Conservation (phyloP, 2,329 filamentous ascomycete species). For the Fusarium burgessii region DNA sequence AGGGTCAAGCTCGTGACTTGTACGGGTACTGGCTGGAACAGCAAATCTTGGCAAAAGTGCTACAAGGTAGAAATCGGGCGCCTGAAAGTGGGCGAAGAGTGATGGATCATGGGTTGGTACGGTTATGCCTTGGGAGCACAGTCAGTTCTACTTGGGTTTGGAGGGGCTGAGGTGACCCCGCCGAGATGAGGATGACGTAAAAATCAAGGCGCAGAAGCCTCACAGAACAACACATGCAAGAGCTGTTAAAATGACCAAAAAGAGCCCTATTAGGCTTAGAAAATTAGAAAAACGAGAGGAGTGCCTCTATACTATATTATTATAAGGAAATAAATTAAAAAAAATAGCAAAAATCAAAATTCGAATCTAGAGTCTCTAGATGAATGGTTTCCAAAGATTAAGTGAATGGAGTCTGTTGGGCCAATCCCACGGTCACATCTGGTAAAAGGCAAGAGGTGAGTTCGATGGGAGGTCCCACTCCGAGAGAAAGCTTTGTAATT, state of each 20-base stretch:
- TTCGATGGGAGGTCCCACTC: constrained; percentile 79
- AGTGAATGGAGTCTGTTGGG: constrained; percentile 64
- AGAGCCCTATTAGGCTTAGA: neutral
- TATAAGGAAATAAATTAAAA: too few relatives aligned
- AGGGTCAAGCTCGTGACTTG: constrained; percentile 9
- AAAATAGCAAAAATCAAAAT: constrained; percentile 48
- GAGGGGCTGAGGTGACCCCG: constrained; percentile 38
- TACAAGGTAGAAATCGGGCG: constrained; percentile 25
- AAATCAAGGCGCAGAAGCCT: constrained; percentile 23
- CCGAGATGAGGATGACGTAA: constrained; percentile 36
- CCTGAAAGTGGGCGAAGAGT: constrained; percentile 35
- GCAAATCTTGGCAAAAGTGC: constrained; percentile 25
- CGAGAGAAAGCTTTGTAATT: constrained; percentile 47
- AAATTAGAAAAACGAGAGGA: neutral
- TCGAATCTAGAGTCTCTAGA: constrained; percentile 58
- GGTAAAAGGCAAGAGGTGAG: constrained; percentile 85
- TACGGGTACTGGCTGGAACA: constrained; percentile 4
- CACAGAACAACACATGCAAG: neutral
- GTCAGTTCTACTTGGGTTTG: constrained; percentile 20
- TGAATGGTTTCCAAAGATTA: constrained; percentile 63
- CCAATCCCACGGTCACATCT: constrained; percentile 78
- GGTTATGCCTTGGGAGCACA: constrained; percentile 13
- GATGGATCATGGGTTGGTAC: constrained; percentile 34
- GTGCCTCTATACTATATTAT: fast-evolving
- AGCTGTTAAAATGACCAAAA: neutral